Base-by-base conservation (phyloP, 352 stramenopile species). In the Globisporangium mamillatum region DNA sequence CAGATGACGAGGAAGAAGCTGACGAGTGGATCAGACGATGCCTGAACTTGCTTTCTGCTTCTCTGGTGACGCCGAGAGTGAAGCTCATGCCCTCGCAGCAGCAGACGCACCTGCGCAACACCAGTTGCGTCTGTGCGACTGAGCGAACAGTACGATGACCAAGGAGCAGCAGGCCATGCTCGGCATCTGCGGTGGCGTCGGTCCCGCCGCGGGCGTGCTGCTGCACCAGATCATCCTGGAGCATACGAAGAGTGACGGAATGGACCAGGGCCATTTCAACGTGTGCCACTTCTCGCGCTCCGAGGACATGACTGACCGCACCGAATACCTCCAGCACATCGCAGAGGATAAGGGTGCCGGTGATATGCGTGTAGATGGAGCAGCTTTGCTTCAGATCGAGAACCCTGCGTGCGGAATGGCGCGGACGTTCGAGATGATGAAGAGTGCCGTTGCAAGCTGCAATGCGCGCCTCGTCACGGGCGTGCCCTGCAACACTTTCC, bases 401-500 rank as follows among this genome's bases (percentile, higher is more conserved):
- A 93, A 92, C 70, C 85, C 85, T 36, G 85, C 85, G 27, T 73
- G 67, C 25, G 85, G 85, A 57, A 93, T 93, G 85, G 83, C 83
- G 36, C 80, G 82, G 16, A 93, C 83, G 44, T 84, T 93, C 53
- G 73, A 77, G 32, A 91, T 93, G 83, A 84, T 93, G 76, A 73
- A 80, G 36, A 78, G 74, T 16, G 81, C 79, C 5, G 80, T 77
- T 20, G 44, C 63, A 10, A 67, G 74, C 34, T 70, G 73, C 46
- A 64, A 72, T 27, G 71, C 70, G 36, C 81, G 73, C 24, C 81
- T 93, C 8, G 74, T 92, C 36, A 74, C 77, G 18, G 83, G 83
- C 38, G 82, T 92, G 36, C 80, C 83, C 14, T 93, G 83, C 79
- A 91, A 91, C 57, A 91, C 86, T 8, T 93, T 93, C 66, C 84